Percentiles rank a stretch among this genome's conserved stretches.
These are phyloP conservation scores for Claviceps paspali DNA, from an alignment of 2,329 filamentous ascomycete species.

Conservation along the genomic window DNA sequence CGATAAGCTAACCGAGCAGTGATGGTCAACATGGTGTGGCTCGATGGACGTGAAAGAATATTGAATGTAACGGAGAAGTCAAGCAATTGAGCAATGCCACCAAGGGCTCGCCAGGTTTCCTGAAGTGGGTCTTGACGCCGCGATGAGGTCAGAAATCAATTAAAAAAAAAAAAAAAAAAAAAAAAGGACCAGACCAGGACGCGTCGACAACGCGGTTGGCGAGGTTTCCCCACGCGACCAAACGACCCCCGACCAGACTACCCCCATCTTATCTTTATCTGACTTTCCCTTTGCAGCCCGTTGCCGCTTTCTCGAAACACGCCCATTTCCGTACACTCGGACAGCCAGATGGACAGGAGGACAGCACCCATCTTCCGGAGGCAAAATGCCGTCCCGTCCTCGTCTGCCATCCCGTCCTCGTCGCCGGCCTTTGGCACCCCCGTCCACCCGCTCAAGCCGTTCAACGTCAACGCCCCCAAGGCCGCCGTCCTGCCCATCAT, in stretches of 20 bases:
- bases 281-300: too few relatives aligned
- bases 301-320: too few relatives aligned
- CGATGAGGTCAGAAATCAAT: slow-evolving; percentile 23
- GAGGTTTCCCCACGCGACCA: too few relatives aligned
- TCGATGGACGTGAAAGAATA: neutral
- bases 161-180: too few relatives aligned
- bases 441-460: slow-evolving; percentile 58
- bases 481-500: slow-evolving; percentile 72
- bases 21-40: slow-evolving; percentile 12
- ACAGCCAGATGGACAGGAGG: slow-evolving; percentile 21
- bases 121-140: neutral
- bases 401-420: slow-evolving; percentile 64
- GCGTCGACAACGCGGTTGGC: slow-evolving; percentile 16
- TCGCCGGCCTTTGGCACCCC: slow-evolving; percentile 86
- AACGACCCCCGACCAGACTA: too few relatives aligned
- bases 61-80: too few relatives aligned
- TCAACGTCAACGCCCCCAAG: slow-evolving; percentile 35
- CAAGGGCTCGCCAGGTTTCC: neutral
- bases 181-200: slow-evolving; percentile 19
- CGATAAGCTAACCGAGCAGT: slow-evolving; percentile 13
- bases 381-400: slow-evolving; percentile 17
- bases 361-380: slow-evolving; percentile 23
- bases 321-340: neutral
- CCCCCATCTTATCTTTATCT: too few relatives aligned
- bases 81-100: too few relatives aligned